Base-by-base conservation (phyloP, 2,329 filamentous ascomycete species). In the Metarhizium rileyi region DNA sequence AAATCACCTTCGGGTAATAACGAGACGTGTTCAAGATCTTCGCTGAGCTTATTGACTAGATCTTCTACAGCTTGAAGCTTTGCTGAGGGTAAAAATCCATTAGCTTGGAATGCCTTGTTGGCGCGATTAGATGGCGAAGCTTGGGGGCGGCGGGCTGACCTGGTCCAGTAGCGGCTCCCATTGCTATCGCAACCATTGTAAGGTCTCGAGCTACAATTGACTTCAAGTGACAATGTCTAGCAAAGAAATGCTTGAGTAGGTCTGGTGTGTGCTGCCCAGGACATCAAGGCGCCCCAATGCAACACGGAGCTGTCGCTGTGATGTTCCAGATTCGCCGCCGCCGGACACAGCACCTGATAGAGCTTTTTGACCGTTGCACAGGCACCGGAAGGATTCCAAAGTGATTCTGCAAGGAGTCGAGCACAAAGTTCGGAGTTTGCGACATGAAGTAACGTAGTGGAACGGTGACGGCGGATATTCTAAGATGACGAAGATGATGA, bases 31-130 rank as follows among this genome's bases (percentile, higher is more conserved):
- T 77, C 66, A 1, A 89, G 67, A 61, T 91, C 86, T 46, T 75
- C 63, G 6, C 73, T 70, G 38, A 94, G 73, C 41, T 75, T 75
- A 38, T 75, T 68, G 55, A 93, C 68, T 16, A 93, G 69, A 48
- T 73, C 71, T 16, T 75, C 80, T 38, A 91, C 85, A 49, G 86
- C 78, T 51, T 79, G 72, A 50, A 85, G 73, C 68, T 90, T 90
- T 52, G 73, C 78, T 88, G 60, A 9, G 27, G 33, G 48, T 28
- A 25, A 25, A 12, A 33, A 50, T 61, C 25, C 59, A 56, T 53
- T 23, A 49, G 47, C 43, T 42, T 18, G 33, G 14, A 18, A 28
- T 44, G 22, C 5, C 18, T 42, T 30, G 42, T 44, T 22, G 55
- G 58, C 18, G 57, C 48, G 28, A 52, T 18, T 22, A 25, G 41